Conservation (phyloP, 495 filamentous ascomycete species). For the Penicillium psychrofluorescens region DNA sequence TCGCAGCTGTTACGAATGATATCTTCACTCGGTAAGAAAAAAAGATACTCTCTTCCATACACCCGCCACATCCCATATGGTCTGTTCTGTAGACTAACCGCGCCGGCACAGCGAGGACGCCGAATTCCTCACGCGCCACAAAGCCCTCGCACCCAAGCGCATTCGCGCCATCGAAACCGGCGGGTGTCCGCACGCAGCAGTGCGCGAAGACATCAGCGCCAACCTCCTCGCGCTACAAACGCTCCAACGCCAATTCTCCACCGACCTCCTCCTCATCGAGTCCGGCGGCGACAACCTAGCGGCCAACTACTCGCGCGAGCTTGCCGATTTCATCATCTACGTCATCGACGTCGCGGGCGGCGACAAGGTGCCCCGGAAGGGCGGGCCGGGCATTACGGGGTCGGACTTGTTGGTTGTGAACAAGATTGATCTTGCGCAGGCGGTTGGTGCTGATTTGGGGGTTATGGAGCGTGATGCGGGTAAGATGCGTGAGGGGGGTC, state of each 20-base stretch:
- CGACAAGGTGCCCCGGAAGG: slow-evolving; percentile 94
- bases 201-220: slow-evolving; percentile 90
- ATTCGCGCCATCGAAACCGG: slow-evolving; percentile 97
- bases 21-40: slow-evolving; percentile 73
- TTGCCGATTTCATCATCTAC: slow-evolving; percentile 96
- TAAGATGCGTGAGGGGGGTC: slow-evolving; percentile 93
- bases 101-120: slow-evolving; percentile 67
- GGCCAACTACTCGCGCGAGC: slow-evolving; percentile 87
- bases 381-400: slow-evolving; percentile 94
- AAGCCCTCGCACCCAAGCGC: slow-evolving; percentile 70
- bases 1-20: slow-evolving; percentile 97
- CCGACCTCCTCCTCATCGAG: slow-evolving; percentile 82
- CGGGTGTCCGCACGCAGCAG: slow-evolving; percentile 94
- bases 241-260: slow-evolving; percentile 67
- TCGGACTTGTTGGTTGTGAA: slow-evolving; percentile 89
- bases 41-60: not conserved
- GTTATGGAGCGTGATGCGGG: slow-evolving; percentile 95
- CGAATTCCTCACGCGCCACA: slow-evolving; percentile 86
- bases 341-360: slow-evolving; percentile 97
- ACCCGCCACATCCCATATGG: not conserved
- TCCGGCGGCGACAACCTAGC: slow-evolving; percentile 93
- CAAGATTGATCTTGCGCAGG: slow-evolving; percentile 90
- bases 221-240: slow-evolving; percentile 90
- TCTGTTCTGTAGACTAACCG: not conserved
- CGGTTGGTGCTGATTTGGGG: slow-evolving; percentile 79